Base-by-base conservation (phyloP, 1,139 yeast species). In the Saccharomyces uvarum region DNA sequence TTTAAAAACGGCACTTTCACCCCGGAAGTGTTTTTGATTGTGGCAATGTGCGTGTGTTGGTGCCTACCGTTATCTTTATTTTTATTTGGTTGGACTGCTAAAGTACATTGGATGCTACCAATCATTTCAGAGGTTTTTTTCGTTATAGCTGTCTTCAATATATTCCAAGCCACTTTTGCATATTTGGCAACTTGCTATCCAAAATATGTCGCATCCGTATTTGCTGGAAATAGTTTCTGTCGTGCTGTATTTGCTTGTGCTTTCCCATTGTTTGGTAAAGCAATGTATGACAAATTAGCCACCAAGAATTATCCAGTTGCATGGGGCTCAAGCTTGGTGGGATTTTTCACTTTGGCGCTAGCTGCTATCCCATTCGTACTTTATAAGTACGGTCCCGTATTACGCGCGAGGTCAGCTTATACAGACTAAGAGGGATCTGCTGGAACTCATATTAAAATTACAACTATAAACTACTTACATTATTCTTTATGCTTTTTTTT, bases 251-350 rank as follows among this genome's bases (percentile, higher is more conserved):
- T 71, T 48, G 59, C 61, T 0, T 82, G 82, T 38, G 79, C 79
- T 3, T 83, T 83, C 74, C 88, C 88, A 48, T 70, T 83, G 51
- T 82, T 83, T 63, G 86, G 84, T 3, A 67, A 70, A 50, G 74
- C 77, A 1, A 72, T 83, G 75, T 83, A 75, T 61, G 59, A 67
- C 47, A 78, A 78, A 60, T 66, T 80, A 52, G 75, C 73, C 2
- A 74, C 76, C 8, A 61, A 72, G 1, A 75, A 73, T 50, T 81
- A 73, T 62, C 83, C 84, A 2, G 82, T 80, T 8, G 86, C 75
- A 0, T 79, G 81, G 81, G 86, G 84, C 1, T 72, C 79, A 1
- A 72, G 79, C 9, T 61, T 81, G 16, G 63, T 81, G 53, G 84
- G 77, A 0, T 75, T 76, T 53, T 65, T 80, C 48, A 62, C 77